Evolutionary conservation across 2,329 filamentous ascomycete species (phyloP), one percentile per base, ranked within the genome.

Genomic region (Furcasterigmium furcatum): DNA sequence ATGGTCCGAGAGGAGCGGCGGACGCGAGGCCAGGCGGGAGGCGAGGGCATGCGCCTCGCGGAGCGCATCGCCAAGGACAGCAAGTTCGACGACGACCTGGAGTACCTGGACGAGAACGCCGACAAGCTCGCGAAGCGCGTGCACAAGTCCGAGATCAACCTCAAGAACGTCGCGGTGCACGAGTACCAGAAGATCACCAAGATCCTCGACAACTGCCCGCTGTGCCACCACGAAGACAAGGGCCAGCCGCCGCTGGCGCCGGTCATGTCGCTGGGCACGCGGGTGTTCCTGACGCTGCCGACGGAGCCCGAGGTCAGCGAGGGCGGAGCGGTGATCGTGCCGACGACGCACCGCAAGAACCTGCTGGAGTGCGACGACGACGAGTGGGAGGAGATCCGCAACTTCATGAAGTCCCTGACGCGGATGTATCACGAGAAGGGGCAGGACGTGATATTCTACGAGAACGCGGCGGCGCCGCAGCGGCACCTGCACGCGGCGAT

Each of bases 331-430:
- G 85, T 94, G 46, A 94, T 99, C 50, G 90, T 91, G 4, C 94
- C 94, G 6, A 82, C 94, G 19, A 82, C 91, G 55, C 94, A 99
- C 63, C 85, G 85, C 43, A 83, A 77, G 20, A 99, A 97, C 63
- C 80, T 99, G 1, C 73, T 99, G n/a, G 92, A 96, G 65, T 99
- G 94, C 65, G 92, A 97, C 65, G 92, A 99, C 60, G 94, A 99
- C 61, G 94, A 99, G 64, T 99, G 95, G 95, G 94, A 99, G 62
- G 94, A 99, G 67, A 85, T 99, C 6, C 87, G 94, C 55, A 99
- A 99, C 65, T 99, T 99, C 62, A 97, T 97, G 92, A 99, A 99
- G 71, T 87, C 83, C 47, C 76, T 99, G 18, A 96, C 87, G 5
- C 84, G 92, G 38, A 87, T 96, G 81, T 99, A 97, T 67, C 90